phyloP scores from a whole-genome alignment of 2,329 filamentous ascomycete species.

The Cladobotryum protrusum region DNA sequence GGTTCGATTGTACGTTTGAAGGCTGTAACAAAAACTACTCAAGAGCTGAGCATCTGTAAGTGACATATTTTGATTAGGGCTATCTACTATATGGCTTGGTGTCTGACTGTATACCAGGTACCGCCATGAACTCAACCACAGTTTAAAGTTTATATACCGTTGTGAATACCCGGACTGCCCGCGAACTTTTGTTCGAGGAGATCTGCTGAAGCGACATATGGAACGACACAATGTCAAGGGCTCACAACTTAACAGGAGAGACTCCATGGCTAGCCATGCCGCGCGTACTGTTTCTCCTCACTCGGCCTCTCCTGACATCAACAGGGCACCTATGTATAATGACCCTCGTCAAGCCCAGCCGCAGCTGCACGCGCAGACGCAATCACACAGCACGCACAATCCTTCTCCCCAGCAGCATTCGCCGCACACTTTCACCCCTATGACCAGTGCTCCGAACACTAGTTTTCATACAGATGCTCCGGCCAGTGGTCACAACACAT shows the following conservation, averaged over 20 bases:
- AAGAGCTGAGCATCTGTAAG: slow-evolving; percentile 86
- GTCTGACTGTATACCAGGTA: slow-evolving; percentile 42
- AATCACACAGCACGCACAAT: slow-evolving; percentile 37
- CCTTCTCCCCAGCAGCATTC: slow-evolving; percentile 40
- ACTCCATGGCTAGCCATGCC: slow-evolving; percentile 37
- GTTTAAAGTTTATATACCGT: slow-evolving; percentile 88
- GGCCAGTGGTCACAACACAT: slow-evolving; percentile 3
- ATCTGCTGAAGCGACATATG: slow-evolving; percentile 79
- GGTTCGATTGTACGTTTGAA: slow-evolving; percentile 76
- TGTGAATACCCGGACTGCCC: slow-evolving; percentile 90
- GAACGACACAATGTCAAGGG: slow-evolving; percentile 76
- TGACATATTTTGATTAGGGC: background rate
- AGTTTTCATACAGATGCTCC: slow-evolving; percentile 19
- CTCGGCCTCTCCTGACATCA: slow-evolving; percentile 43
- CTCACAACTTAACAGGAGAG: slow-evolving; percentile 68
- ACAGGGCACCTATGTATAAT: slow-evolving; percentile 33
- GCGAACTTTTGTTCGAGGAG: slow-evolving; percentile 86
- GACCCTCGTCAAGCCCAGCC: background rate
- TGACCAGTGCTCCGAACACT: slow-evolving; percentile 37
- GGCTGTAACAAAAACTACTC: slow-evolving; percentile 96
- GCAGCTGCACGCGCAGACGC: slow-evolving; percentile 23
- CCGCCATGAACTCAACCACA: slow-evolving; percentile 92
- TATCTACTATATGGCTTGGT: background rate
- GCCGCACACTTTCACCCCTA: slow-evolving; percentile 41
- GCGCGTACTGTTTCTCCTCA: slow-evolving; percentile 22